phyloP scores from a whole-genome alignment of 1,139 yeast species.

The Protomyces inouyei region DNA sequence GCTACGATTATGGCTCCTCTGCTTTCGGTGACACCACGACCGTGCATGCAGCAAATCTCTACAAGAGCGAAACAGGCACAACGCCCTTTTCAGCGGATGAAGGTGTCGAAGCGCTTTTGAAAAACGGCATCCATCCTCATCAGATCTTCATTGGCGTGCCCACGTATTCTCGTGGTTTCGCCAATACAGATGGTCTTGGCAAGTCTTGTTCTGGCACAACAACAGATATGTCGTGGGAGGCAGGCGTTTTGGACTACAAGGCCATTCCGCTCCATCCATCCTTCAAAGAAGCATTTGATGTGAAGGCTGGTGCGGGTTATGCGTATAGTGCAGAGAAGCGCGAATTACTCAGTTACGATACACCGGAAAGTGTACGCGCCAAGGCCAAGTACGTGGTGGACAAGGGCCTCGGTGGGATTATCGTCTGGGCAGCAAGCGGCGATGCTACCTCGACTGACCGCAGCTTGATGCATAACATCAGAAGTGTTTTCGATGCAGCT shows the following conservation, averaged over 20 bases:
- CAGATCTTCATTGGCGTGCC: conserved; percentile 82
- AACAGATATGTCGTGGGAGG: conserved; percentile 42
- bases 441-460: conserved; percentile 41
- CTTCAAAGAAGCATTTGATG: conserved; percentile 49
- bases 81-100: conserved; percentile 43
- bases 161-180: conserved; percentile 70
- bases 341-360: conserved; percentile 63
- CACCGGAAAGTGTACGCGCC: conserved; percentile 46
- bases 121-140: conserved; percentile 44
- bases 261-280: conserved; percentile 47
- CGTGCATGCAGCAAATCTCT: conserved; percentile 69
- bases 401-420: conserved; percentile 65
- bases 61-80: conserved; percentile 36
- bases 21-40: conserved; percentile 57
- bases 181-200: conserved; percentile 45
- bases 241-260: conserved; percentile 55
- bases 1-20: conserved; percentile 72
- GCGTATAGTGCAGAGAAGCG: conserved; percentile 46
- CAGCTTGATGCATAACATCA: not conserved
- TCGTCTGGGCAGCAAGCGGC: conserved; percentile 93
- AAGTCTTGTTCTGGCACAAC: conserved; percentile 44
- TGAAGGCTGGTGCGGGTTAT: conserved; percentile 53
- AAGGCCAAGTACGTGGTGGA: conserved; percentile 58
- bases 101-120: conserved; percentile 48
- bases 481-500: not conserved